Evolutionary conservation across 2,329 filamentous ascomycete species (phyloP).

Genomic region (Scytalidium lignicola): DNA sequence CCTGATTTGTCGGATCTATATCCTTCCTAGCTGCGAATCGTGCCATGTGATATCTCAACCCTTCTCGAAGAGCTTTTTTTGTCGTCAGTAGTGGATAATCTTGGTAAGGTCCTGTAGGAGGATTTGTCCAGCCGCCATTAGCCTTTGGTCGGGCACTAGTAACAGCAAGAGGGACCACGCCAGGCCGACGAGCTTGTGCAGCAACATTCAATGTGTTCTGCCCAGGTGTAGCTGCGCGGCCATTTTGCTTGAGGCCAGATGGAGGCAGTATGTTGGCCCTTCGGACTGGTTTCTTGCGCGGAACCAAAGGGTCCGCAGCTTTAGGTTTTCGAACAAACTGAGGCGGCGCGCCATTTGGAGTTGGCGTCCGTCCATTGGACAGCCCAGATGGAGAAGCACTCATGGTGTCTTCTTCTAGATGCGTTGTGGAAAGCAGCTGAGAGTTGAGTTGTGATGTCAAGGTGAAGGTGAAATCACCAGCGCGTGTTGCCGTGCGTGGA

Average conservation of each 20-base stretch:
- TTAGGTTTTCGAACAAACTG: slow-evolving; percentile 43
- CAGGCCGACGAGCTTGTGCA: slow-evolving; percentile 5
- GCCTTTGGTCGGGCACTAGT: slow-evolving; percentile 39
- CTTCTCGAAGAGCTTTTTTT: slow-evolving; percentile 73
- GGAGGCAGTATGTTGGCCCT: slow-evolving; percentile 28
- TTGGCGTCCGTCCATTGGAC: slow-evolving; percentile 40
- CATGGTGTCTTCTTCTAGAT: slow-evolving; percentile 23
- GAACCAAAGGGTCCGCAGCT: slow-evolving; percentile 57
- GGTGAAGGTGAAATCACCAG: slow-evolving; percentile 8
- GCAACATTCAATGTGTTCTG: slow-evolving; percentile 15
- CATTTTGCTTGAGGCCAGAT: slow-evolving; percentile 14
- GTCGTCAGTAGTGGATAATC: slow-evolving; percentile 75
- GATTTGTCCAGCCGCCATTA: slow-evolving; percentile 54
- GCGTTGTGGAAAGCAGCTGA: not conserved
- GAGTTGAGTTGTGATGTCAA: slow-evolving; percentile 2
- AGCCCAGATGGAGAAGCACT: slow-evolving; percentile 38
- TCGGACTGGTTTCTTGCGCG: slow-evolving; percentile 47
- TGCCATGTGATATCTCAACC: slow-evolving; percentile 82
- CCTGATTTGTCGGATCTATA: slow-evolving; percentile 63
- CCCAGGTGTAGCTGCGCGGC: slow-evolving; percentile 7
- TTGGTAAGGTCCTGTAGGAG: slow-evolving; percentile 37
- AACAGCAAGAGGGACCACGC: slow-evolving; percentile 8
- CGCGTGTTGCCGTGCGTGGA: slow-evolving; percentile 8
- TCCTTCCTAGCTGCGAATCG: slow-evolving; percentile 60
- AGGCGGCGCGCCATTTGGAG: slow-evolving; percentile 40